Percentiles rank a stretch among this genome's conserved stretches.
Conservation (phyloP, 331 rosid species). For the Pyracantha coccinea region DNA sequence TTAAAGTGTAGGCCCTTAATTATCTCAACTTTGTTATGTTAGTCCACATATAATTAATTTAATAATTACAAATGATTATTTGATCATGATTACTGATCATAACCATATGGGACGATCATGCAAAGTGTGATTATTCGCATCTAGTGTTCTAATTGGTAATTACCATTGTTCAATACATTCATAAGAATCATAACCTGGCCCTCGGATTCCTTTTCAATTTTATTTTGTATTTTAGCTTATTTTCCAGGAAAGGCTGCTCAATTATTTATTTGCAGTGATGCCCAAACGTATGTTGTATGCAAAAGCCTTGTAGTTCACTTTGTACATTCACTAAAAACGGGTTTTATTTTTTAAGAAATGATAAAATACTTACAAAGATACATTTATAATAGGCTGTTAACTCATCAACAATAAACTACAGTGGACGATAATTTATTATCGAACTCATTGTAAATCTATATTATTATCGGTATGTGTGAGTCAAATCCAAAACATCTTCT, state of each 20-base stretch:
- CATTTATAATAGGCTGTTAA: too few relatives aligned
- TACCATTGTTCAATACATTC: not conserved
- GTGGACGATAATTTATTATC: too few relatives aligned
- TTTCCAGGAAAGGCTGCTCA: not conserved
- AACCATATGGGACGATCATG: not conserved
- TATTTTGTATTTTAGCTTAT: not conserved
- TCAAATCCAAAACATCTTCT: too few relatives aligned
- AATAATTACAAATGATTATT: constrained; percentile 4
- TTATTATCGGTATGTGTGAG: too few relatives aligned
- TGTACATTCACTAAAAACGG: too few relatives aligned
- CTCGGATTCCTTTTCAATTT: not conserved
- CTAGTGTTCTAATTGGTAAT: not conserved
- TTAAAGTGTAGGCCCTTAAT: constrained; percentile 8
- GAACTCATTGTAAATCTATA: too few relatives aligned
- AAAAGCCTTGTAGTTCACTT: too few relatives aligned
- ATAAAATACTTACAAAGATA: too few relatives aligned
- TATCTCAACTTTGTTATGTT: constrained; percentile 8
- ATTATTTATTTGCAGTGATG: too few relatives aligned
- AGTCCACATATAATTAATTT: not conserved
- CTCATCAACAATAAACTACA: too few relatives aligned
- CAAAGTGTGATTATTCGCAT: not conserved
- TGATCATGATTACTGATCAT: not conserved
- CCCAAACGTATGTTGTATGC: too few relatives aligned
- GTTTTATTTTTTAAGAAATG: too few relatives aligned
- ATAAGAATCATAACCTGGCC: not conserved